A percentile compares a stretch with the other conserved stretches of the same genome.
These are phyloP conservation scores for Neurospora pannonica DNA, from an alignment of 495 filamentous ascomycete species.

Conservation along the genomic window DNA sequence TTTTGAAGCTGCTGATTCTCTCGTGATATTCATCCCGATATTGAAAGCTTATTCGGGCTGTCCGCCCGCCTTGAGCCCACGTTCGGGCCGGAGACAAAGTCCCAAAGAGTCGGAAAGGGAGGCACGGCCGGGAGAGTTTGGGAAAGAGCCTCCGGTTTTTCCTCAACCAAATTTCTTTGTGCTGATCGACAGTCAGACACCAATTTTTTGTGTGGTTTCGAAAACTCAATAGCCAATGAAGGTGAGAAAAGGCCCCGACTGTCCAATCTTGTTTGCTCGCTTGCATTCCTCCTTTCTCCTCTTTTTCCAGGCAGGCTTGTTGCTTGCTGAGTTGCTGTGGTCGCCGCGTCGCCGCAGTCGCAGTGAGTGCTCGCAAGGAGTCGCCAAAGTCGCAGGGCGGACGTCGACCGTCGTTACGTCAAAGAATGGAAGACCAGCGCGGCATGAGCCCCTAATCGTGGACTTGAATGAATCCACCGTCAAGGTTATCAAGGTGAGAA, in stretches of 20 bases:
- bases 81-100: neutral
- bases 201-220: neutral
- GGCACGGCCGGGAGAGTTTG: neutral
- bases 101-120: neutral
- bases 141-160: neutral
- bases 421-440: neutral
- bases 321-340: neutral
- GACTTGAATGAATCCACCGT: neutral
- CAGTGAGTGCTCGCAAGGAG: no score
- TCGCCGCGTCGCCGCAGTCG: neutral
- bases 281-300: neutral
- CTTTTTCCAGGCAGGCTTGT: neutral
- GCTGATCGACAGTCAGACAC: neutral
- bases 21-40: neutral
- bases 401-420: neutral
- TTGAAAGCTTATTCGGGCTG: neutral
- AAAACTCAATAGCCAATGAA: neutral
- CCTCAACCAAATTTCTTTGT: neutral
- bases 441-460: neutral
- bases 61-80: neutral
- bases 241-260: neutral
- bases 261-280: neutral
- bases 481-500: neutral
- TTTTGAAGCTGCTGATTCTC: neutral
- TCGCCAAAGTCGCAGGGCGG: neutral